Percentiles rank a stretch among this genome's conserved stretches.
phyloP scores from a whole-genome alignment of 2,329 filamentous ascomycete species.

The Coleophoma eucalyptorum region DNA sequence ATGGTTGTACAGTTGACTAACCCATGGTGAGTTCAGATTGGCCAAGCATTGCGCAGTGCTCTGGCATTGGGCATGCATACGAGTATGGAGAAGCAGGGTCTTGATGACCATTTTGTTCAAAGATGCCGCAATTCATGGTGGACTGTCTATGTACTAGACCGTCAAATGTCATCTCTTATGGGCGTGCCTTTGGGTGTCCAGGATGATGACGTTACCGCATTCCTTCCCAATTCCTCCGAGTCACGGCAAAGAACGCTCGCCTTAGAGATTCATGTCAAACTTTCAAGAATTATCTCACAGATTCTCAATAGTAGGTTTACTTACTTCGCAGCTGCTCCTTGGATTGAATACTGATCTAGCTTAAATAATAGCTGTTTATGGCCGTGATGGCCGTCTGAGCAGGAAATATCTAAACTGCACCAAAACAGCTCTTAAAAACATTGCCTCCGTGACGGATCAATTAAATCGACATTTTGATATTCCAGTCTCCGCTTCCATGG shows the following conservation, averaged over 20 bases:
- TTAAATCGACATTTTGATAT: conserved; percentile 33
- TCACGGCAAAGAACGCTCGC: conserved; percentile 34
- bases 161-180: conserved; percentile 50
- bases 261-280: conserved; percentile 40
- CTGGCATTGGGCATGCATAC: conserved; percentile 48
- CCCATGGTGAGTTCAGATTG: conserved; percentile 30
- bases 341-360: not conserved
- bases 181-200: conserved; percentile 44
- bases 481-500: conserved; percentile 29
- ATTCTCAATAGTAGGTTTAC: conserved; percentile 37
- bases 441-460: conserved; percentile 35
- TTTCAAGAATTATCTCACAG: conserved; percentile 38
- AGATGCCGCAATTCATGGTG: conserved; percentile 48
- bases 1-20: no score
- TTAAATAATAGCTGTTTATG: conserved; percentile 34
- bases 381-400: conserved; percentile 31
- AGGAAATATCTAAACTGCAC: conserved; percentile 33
- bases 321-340: not conserved
- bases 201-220: conserved; percentile 46
- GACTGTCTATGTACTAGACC: conserved; percentile 49
- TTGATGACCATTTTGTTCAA: conserved; percentile 37
- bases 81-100: conserved; percentile 39
- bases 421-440: conserved; percentile 33
- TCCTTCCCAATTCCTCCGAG: conserved; percentile 37
- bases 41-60: conserved; percentile 47